Base-by-base conservation (phyloP, 2,329 filamentous ascomycete species). In the Neospermospora avenae region DNA sequence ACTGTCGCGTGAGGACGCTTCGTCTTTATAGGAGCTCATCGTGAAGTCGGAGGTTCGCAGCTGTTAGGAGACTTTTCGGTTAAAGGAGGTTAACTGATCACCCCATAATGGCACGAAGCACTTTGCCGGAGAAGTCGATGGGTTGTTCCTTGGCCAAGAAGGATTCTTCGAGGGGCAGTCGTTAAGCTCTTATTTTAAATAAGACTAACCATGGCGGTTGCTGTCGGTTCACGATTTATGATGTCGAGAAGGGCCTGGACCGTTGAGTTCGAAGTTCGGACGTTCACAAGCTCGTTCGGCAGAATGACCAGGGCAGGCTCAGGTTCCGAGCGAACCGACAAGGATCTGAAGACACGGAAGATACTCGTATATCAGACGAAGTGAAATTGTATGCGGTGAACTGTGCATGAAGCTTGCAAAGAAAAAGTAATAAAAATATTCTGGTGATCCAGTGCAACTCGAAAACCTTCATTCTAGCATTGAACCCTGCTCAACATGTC, bases 1-100 rank as follows among this genome's bases (percentile, higher is more conserved):
- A 52, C 58, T 64, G 6, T 58, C 57, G 14, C 49, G 61, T 11
- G 57, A 60, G 2, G 39, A 37, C 22, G 65, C 42, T 45, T 69
- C 63, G 13, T 66, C 56, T 22, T 52, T 60, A 59, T 61, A 65
- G 18, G 51, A 53, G 55, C 51, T 55, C 68, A 70, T 69, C 18
- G 42, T 37, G 46, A 44, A 46, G 31, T 31, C 28, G 1, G 13
- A 34, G 13, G 34, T 35, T 18, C 22, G 28, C 37, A 14, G 37
- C 35, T 34, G 4, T 24, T n/a, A 39, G 45, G 53, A 18, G 25
- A 37, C 42, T 48, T 48, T 45, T 14, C 45, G 56, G 37, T 34
- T 52, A 31, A 35, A 14, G 18, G 46, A n/a, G 44, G 24, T 52
- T 35, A 24, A 41, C 34, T 60, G 51, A 60, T 39, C 39, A 28